phyloP scores from a whole-genome alignment of 148 eudicot species.

The Diospyros kaki region DNA sequence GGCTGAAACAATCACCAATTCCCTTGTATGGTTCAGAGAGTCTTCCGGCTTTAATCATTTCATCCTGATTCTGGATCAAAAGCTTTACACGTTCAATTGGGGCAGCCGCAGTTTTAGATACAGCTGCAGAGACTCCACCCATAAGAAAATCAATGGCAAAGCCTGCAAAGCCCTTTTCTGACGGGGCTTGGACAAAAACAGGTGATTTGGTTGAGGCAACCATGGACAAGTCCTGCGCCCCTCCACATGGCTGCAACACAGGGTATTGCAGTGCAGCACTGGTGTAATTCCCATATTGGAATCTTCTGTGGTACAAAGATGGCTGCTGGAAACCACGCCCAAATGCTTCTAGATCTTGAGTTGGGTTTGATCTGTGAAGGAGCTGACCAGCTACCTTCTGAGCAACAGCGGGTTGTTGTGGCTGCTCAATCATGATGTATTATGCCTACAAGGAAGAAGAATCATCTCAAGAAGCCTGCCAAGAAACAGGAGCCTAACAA shows the following conservation, averaged over 20 bases:
- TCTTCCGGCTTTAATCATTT: conserved; percentile 24
- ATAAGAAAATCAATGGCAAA: conserved; percentile 32
- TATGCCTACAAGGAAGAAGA: conserved; percentile 3
- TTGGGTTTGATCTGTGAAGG: not conserved
- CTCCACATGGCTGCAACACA: conserved; percentile 14
- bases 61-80: conserved; percentile 29
- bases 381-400: conserved; percentile 15
- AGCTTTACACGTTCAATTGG: conserved; percentile 30
- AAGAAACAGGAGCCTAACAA: not conserved
- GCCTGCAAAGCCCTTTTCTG: conserved; percentile 25
- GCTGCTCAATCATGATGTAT: conserved; percentile 10
- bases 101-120: conserved; percentile 24
- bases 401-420: conserved; percentile 8
- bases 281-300: conserved; percentile 19
- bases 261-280: conserved; percentile 22
- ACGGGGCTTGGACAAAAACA: conserved; percentile 28
- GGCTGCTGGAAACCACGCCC: conserved; percentile 3
- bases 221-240: conserved; percentile 14
- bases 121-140: conserved; percentile 35
- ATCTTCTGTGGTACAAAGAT: conserved; percentile 14
- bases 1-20: conserved; percentile 29
- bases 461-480: not conserved
- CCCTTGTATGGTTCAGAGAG: conserved; percentile 29
- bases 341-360: not conserved
- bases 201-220: conserved; percentile 17